Percentiles rank a stretch among this genome's conserved stretches.
phyloP scores from a whole-genome alignment of 2,329 filamentous ascomycete species.

The Epichloe brachyelytri region DNA sequence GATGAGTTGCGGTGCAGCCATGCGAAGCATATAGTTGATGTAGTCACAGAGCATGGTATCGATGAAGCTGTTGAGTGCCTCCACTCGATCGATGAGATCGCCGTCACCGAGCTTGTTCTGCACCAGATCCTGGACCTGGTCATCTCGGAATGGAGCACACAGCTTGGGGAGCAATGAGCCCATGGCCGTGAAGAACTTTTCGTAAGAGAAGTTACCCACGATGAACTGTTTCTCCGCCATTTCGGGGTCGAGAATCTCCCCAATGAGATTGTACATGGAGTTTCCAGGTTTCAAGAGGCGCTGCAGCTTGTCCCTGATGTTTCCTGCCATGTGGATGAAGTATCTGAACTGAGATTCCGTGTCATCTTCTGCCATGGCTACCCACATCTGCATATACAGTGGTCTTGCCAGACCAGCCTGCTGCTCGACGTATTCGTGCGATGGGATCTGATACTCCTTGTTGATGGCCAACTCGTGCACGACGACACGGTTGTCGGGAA shows the following conservation, averaged over 20 bases:
- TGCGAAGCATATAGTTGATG: constrained; percentile 65
- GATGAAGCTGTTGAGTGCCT: constrained; percentile 62
- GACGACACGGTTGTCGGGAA: constrained; percentile 62
- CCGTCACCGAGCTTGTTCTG: constrained; percentile 47
- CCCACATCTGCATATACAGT: constrained; percentile 44
- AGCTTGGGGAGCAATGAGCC: constrained; percentile 62
- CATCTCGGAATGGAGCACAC: constrained; percentile 70
- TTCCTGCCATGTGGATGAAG: constrained; percentile 57
- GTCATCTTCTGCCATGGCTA: constrained; percentile 52
- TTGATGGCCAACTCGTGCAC: constrained; percentile 73
- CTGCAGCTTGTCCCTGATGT: constrained; percentile 59
- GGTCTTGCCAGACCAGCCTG: constrained; percentile 35
- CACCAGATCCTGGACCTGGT: constrained; percentile 55
- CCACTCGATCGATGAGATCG: constrained; percentile 61
- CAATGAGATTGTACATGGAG: constrained; percentile 61
- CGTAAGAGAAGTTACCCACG: constrained; percentile 65
- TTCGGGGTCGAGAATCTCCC: constrained; percentile 62
- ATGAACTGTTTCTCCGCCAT: constrained; percentile 56
- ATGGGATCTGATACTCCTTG: constrained; percentile 60
- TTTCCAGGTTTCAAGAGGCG: constrained; percentile 58
- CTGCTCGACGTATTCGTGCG: constrained; percentile 44
- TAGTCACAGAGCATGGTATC: constrained; percentile 71
- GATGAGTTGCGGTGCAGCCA: constrained; percentile 58
- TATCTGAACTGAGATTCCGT: constrained; percentile 52
- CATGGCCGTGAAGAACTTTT: constrained; percentile 68